Evolutionary conservation across 2,329 filamentous ascomycete species (phyloP), one percentile per base, ranked within the genome.

Genomic region (Didymella segeticola): DNA sequence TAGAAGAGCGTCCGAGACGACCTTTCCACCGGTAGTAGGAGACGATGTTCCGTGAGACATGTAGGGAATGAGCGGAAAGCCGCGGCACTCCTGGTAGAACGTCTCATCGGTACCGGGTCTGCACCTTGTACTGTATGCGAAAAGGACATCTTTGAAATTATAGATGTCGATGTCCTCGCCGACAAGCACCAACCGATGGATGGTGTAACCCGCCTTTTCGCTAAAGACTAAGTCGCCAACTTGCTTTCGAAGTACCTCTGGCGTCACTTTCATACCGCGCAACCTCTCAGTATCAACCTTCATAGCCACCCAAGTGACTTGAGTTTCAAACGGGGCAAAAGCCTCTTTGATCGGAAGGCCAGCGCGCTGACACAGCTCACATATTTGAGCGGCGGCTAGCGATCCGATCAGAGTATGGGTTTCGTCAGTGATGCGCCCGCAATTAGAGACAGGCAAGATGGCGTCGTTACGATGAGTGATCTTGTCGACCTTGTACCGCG

Each of bases 111-210:
- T 58, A 0, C 67, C 70, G 0, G 79, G 79, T 0, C 79, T 72
- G 52, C 80, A 33, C 25, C 6, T 27, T 6, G 11, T 27, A 37
- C 34, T 37, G 51, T 79, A 82, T 0, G 80, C 80, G 77, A 77
- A 83, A 46, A 80, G 77, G 6, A 83, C 76, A 26, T 82, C 78
- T 38, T 77, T 77, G 43, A 68, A 69, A 41, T 79, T 58, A 55
- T 79, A 80, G 0, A 79, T 68, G 42, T 83, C 79, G 46, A 83
- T 78, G 45, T 83, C 81, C 1, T 81, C 78, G 1, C 80, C 80
- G 0, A 80, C 74, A 0, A 83, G 59, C 0, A 82, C 56, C 6
- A 82, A 50, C 0, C 78, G 73, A 48, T 82, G 77, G 39, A 81
- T 78, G 10, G 42, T 45, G 29, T 33, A 34, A 5, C 42, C 0